Evolutionary conservation across 371 early-diverging fungal species (phyloP), one percentile per base, ranked within the genome.

Genomic region (Nematocida sp.): DNA sequence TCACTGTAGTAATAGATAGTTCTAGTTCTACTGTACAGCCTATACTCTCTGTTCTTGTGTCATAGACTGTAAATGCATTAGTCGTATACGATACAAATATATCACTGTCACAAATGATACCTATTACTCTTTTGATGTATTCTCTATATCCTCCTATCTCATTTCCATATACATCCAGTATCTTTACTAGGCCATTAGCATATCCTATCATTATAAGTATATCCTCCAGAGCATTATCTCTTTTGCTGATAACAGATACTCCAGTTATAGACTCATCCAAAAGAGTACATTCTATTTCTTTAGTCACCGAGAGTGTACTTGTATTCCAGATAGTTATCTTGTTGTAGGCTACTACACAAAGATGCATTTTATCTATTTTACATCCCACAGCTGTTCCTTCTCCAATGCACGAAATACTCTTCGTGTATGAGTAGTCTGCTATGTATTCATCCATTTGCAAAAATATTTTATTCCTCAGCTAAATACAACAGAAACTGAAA

Each of bases 361-460:
- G 5, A 23, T 32, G 13, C 13, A 15, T 21, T 11, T 47, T 37
- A 31, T 32, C 60, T 34, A 55, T 46, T 32, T 32, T 7, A 2
- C 27, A n/a, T 11, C 29, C 58, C n/a, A 70, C 62, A 47, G 58
- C 45, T 5, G 21, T 21, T 19, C 55, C 60, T 37, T 70, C 74
- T 34, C 60, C 38, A 37, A 70, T 51, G 35, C 43, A 55, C 2
- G 58, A 55, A 27, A 70, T 60, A 34, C 58, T 70, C 34, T 47
- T 35, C 7, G 37, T 35, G 53, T 55, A 57, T 23, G 5, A 9
- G 37, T 60, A 70, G 45, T 70, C 55, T 0, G 74, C 74, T 31
- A 70, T 52, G 53, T 70, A 70, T 34, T 70, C 74, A 17, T 70
- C 55, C 74, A 70, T 67, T 5, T 31, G 11, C 25, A 51, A 43